Base-by-base conservation (phyloP, 306 rosid species). In the Cucumis cinereus region DNA sequence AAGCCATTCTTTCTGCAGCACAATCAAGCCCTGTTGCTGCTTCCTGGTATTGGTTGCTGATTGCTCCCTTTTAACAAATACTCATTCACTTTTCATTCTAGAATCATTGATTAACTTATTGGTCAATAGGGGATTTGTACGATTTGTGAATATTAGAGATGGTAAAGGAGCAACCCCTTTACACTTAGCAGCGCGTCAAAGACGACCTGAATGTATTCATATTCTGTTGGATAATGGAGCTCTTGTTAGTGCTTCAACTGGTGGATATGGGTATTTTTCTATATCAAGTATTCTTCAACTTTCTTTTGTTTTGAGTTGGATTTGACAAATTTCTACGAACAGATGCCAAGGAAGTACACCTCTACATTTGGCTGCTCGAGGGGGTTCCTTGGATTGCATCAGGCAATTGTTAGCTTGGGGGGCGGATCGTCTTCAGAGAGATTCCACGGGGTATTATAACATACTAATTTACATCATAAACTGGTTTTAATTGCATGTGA, bases 281-380 rank as follows among this genome's bases (percentile, higher is more conserved):
- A 22, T 67, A 6, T 33, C 52, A 24, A 47, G 16, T 63, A 33
- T 33, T 30, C 49, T 64, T 74, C 26, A 24, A 38, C 50, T 73
- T 82, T 38, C 35, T 82, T 75, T 16, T 15, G 66, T 53, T 83
- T 35, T 55, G 66, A 26, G 57, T 24, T 63, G 22, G 33, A 79
- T 55, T 79, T 82, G 61, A 84, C 69, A 49, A 76, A 49, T 82
- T 76, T 73, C 79, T 78, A 33, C 79, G 77, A 76, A 79, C 96
- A 95, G 99, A 54, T 95, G 79, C 83, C 93, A 87, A 53, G 98
- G 97, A 61, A 92, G 99, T 80, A 88, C 99, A 74, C 90, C 99
- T 40, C 98, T 95, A 75, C 99, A 95, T 88, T 83, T 95, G 73
- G 99, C 99, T 12, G 99, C 98, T 55, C 89, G 93, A 84, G 99